Percentiles rank a stretch among this genome's conserved stretches.
These are phyloP conservation scores for Tuber magnatum DNA, from an alignment of 495 filamentous ascomycete species.

Conservation along the genomic window DNA sequence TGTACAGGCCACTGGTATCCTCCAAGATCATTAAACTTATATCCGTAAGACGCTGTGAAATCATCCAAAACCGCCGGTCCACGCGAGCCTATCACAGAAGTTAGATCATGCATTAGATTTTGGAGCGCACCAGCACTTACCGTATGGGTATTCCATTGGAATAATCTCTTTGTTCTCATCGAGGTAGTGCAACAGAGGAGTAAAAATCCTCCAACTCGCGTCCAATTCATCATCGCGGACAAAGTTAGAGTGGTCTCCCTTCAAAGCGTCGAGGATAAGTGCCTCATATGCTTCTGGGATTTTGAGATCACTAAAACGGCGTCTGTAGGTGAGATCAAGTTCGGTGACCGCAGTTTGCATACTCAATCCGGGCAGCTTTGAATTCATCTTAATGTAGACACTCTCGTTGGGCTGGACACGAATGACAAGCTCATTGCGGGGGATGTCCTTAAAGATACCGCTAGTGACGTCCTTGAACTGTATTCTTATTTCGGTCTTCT, in stretches of 20 bases:
- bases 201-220: slow-evolving; percentile 98
- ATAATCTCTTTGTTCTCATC: slow-evolving; percentile 99
- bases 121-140: slow-evolving; percentile 51
- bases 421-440: slow-evolving; percentile 98
- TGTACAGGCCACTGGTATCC: slow-evolving; percentile 91
- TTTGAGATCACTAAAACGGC: slow-evolving; percentile 97
- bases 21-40: slow-evolving; percentile 95
- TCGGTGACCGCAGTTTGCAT: slow-evolving; percentile 99
- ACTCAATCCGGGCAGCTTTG: slow-evolving; percentile 92
- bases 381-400: slow-evolving; percentile 99
- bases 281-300: slow-evolving; percentile 99
- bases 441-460: slow-evolving; percentile 99
- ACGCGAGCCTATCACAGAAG: slow-evolving; percentile 64
- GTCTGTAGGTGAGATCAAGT: slow-evolving; percentile 94
- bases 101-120: slow-evolving; percentile 24
- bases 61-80: slow-evolving; percentile 95
- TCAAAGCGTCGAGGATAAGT: slow-evolving; percentile 91
- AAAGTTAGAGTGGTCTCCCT: slow-evolving; percentile 99
- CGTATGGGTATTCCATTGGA: slow-evolving; percentile 99
- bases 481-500: slow-evolving; percentile 99
- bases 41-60: slow-evolving; percentile 95
- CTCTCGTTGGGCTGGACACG: slow-evolving; percentile 99
- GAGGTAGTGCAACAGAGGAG: slow-evolving; percentile 91
- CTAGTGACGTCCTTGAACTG: slow-evolving; percentile 99
- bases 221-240: slow-evolving; percentile 98